Percentiles rank a stretch among this genome's conserved stretches.
Evolutionary conservation across 768 basidiomycete species (phyloP).

Genomic region (Pisolithus microcarpus): DNA sequence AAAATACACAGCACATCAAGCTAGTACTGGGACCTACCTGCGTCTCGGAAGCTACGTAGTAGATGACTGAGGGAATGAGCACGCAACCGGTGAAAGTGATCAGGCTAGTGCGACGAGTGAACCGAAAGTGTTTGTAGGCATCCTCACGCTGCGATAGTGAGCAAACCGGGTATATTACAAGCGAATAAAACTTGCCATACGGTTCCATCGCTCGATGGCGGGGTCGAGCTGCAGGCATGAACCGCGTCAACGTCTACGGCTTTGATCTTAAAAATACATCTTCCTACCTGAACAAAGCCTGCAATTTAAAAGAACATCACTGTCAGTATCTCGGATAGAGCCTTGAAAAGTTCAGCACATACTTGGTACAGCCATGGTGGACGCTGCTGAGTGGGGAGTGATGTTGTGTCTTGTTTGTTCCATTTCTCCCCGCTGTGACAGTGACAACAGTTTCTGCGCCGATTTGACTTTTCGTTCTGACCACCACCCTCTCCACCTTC

Average conservation of each 20-base stretch:
- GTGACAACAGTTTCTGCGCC: neutral
- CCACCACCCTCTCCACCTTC: conserved; percentile 16
- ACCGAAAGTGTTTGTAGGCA: conserved; percentile 77
- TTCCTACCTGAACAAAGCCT: conserved; percentile 55
- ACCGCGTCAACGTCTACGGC: neutral
- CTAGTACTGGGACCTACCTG: conserved; percentile 33
- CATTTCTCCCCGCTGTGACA: conserved; percentile 1
- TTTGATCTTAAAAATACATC: neutral
- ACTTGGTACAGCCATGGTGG: conserved; percentile 64
- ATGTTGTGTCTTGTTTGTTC: conserved; percentile 28
- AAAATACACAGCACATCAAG: conserved; percentile 15
- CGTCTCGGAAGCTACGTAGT: conserved; percentile 35
- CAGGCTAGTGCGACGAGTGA: conserved; percentile 63
- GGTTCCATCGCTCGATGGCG: conserved; percentile 56
- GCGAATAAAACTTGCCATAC: conserved; percentile 41
- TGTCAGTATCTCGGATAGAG: conserved; percentile 8
- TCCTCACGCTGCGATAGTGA: conserved; percentile 57
- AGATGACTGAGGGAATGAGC: conserved; percentile 53
- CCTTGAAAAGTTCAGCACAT: conserved; percentile 14
- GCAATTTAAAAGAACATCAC: conserved; percentile 8
- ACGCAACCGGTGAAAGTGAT: conserved; percentile 56
- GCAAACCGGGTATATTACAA: neutral
- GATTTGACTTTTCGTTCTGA: conserved; percentile 11
- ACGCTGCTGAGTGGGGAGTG: conserved; percentile 18
- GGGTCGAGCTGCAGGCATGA: conserved; percentile 35